These are phyloP conservation scores for Cadophora malorum DNA, from an alignment of 2,329 filamentous ascomycete species.

Conservation along the genomic window DNA sequence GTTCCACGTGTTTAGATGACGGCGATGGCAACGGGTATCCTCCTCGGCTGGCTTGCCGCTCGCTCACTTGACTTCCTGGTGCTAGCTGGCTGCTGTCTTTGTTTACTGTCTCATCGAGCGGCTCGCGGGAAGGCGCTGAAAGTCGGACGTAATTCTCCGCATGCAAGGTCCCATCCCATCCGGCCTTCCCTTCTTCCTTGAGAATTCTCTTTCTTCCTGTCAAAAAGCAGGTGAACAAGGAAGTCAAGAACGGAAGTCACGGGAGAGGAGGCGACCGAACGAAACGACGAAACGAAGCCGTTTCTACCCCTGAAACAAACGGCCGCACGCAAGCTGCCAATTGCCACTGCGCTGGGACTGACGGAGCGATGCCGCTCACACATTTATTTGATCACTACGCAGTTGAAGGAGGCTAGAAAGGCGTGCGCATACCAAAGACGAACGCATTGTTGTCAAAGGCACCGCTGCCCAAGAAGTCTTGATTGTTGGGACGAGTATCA, in stretches of 20 bases:
- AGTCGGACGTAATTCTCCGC: background rate
- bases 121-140: background rate
- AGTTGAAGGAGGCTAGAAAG: background rate
- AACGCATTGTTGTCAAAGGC: background rate
- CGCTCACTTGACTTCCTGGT: background rate
- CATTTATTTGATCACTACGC: background rate
- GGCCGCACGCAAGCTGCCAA: background rate
- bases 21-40: background rate
- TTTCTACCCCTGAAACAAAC: background rate
- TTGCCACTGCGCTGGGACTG: conserved; percentile 7
- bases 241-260: too few species aligned
- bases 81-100: background rate
- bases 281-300: background rate
- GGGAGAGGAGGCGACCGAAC: background rate
- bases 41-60: conserved; percentile 1
- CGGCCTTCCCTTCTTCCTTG: background rate
- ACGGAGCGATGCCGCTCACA: background rate
- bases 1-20: background rate
- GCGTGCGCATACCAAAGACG: background rate
- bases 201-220: too few species aligned
- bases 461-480: background rate
- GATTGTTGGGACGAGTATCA: background rate
- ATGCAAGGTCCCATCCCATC: conserved; percentile 1
- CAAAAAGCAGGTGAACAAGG: too few species aligned
- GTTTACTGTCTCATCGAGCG: background rate